Percentiles rank a stretch among this genome's conserved stretches.
These are phyloP conservation scores for Pythium folliculosum DNA, from an alignment of 352 stramenopile genomes.

Conservation along the genomic window DNA sequence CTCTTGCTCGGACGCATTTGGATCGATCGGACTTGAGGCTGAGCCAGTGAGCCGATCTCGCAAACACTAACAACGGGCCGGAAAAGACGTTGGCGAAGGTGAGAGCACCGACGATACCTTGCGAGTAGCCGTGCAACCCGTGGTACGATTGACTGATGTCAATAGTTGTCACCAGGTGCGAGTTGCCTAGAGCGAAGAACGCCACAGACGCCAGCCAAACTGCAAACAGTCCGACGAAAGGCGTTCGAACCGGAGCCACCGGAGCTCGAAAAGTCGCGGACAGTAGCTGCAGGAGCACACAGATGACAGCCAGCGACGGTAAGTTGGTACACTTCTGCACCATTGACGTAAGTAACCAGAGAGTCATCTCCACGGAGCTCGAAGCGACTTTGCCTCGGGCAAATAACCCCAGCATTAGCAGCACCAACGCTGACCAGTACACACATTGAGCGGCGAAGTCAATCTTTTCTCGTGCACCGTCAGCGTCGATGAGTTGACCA, in stretches of 20 bases:
- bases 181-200: slow-evolving; percentile 89
- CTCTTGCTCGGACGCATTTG: neutral
- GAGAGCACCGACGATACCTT: slow-evolving; percentile 73
- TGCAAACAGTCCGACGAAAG: slow-evolving; percentile 9
- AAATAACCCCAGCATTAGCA: slow-evolving; percentile 24
- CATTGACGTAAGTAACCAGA: slow-evolving; percentile 64
- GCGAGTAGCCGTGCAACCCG: slow-evolving; percentile 75
- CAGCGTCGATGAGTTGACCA: slow-evolving; percentile 1
- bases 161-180: slow-evolving; percentile 88
- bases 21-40: neutral
- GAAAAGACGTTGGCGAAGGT: slow-evolving; percentile 81
- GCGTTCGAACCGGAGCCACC: neutral
- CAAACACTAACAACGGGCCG: slow-evolving; percentile 65
- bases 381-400: slow-evolving; percentile 16
- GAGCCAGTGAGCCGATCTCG: slow-evolving; percentile 49
- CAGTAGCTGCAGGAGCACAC: slow-evolving; percentile 41
- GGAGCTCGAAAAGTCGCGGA: neutral
- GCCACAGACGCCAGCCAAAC: slow-evolving; percentile 53
- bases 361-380: slow-evolving; percentile 42
- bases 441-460: slow-evolving; percentile 44
- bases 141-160: slow-evolving; percentile 90
- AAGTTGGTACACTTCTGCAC: slow-evolving; percentile 65
- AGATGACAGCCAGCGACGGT: slow-evolving; percentile 58
- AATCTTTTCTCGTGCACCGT: neutral
- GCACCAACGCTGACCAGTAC: slow-evolving; percentile 35